Evolutionary conservation across 768 basidiomycete species (phyloP), one percentile per base, ranked within the genome.

Genomic region (Hortiboletus campestris): DNA sequence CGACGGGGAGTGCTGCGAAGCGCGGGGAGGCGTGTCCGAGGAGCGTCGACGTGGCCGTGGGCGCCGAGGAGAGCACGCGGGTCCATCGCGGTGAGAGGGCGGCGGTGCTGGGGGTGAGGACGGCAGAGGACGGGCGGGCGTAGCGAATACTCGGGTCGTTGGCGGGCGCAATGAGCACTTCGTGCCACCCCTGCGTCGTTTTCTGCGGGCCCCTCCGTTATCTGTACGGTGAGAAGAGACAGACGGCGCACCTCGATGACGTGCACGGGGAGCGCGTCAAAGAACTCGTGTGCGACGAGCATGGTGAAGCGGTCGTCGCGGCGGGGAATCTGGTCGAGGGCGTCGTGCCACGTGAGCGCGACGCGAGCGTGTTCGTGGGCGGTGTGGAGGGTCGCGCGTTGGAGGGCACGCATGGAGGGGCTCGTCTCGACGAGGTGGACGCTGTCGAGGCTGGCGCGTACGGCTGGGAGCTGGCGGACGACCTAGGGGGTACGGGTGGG

Each of bases 271-370:
- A 99, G 78, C 0, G 95, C 95, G 68, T 98, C 97, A 59, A 99
- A 98, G 74, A 98, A 96, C 67, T 98, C 97, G 71, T 99, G 95
- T 0, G 97, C 97, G 16, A 98, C 75, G 22, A 97, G 70, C 77
- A 97, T 84, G 0, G 94, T 94, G 70, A 86, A 98, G 47, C 71
- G 67, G 11, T 76, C 73, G 17, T 77, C 63, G 56, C 76, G 74
- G 3, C 66, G 72, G 0, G 79, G 72, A 1, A 99, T 72, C 17
- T 92, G 84, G 38, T 88, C 82, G 17, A 97, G 72, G 0, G 82
- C 77, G 51, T 88, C 80, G 61, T 89, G 82, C 94, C 94, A 98
- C 2, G 78, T 64, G 39, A 92, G 53, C 3, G 72, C 49, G 57
- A 78, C 74, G 13, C 74, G 72, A 8, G 63, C 60, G 31, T 53